phyloP scores from a whole-genome alignment of 2,329 filamentous ascomycete species.

The Colletotrichum lini region DNA sequence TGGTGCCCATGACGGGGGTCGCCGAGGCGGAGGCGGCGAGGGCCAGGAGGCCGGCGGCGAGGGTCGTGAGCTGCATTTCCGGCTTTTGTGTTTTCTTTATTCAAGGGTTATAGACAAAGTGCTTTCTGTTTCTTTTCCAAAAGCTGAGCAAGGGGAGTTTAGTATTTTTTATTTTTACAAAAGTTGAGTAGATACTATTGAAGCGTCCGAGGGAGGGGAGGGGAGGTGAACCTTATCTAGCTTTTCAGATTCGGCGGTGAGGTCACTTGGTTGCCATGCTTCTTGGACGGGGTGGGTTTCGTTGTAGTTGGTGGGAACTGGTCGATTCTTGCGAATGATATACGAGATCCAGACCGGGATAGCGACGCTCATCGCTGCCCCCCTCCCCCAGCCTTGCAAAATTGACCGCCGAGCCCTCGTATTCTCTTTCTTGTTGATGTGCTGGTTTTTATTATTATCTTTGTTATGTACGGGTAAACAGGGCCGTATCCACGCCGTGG shows the following conservation, averaged over 20 bases:
- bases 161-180: no score
- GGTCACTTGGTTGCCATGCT: not conserved
- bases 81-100: not conserved
- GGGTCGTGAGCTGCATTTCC: conserved; percentile 26
- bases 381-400: not conserved
- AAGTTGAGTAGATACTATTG: no score
- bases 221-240: not conserved
- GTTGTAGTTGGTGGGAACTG: conserved; percentile 1
- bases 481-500: not conserved
- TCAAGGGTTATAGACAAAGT: no score
- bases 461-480: not conserved
- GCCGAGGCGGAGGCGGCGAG: conserved; percentile 24
- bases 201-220: no score
- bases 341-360: not conserved
- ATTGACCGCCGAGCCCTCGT: not conserved
- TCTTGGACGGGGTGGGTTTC: not conserved
- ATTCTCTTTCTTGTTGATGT: not conserved
- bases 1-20: conserved; percentile 24
- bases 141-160: no score
- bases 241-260: not conserved
- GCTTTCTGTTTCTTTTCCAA: no score
- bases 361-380: not conserved
- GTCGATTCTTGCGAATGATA: not conserved
- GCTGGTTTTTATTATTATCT: not conserved
- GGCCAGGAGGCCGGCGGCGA: conserved; percentile 24